A percentile compares a stretch with the other conserved stretches of the same genome.
These are phyloP conservation scores for Murraya paniculata DNA, from an alignment of 345 rosid species.

Conservation along the genomic window DNA sequence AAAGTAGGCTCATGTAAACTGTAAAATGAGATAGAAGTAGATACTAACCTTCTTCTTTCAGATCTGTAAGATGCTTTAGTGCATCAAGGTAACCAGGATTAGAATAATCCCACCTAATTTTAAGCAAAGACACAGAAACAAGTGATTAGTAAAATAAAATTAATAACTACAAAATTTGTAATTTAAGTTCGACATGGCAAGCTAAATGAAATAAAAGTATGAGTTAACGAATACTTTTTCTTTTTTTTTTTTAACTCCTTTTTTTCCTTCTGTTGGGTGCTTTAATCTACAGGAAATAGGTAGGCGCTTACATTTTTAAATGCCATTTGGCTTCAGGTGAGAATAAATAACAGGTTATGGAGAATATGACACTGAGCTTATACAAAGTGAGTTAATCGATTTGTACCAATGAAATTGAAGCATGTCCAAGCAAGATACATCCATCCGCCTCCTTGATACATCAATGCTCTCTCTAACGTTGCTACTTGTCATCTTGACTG, in stretches of 20 bases:
- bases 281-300: neutral
- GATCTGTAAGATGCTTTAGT: conserved; percentile 75
- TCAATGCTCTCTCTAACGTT: conserved; percentile 66
- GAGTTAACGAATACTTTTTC: neutral
- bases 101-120: conserved; percentile 90
- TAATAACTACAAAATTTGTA: neutral
- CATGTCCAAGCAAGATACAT: conserved; percentile 89
- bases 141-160: neutral
- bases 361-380: neutral
- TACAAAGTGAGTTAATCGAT: neutral
- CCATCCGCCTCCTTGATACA: conserved; percentile 87
- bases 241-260: too few relatives aligned
- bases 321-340: neutral
- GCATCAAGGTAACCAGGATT: conserved; percentile 90
- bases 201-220: neutral
- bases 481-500: conserved; percentile 87
- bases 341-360: neutral
- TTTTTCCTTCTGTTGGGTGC: too few relatives aligned
- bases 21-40: conserved; percentile 10
- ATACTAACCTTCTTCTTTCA: conserved; percentile 77
- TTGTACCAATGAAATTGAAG: conserved; percentile 95
- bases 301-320: neutral
- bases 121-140: neutral
- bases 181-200: neutral
- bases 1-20: conserved; percentile 16